Conservation (phyloP, 2,329 filamentous ascomycete species). For the Paracoccidioides brasiliensis region DNA sequence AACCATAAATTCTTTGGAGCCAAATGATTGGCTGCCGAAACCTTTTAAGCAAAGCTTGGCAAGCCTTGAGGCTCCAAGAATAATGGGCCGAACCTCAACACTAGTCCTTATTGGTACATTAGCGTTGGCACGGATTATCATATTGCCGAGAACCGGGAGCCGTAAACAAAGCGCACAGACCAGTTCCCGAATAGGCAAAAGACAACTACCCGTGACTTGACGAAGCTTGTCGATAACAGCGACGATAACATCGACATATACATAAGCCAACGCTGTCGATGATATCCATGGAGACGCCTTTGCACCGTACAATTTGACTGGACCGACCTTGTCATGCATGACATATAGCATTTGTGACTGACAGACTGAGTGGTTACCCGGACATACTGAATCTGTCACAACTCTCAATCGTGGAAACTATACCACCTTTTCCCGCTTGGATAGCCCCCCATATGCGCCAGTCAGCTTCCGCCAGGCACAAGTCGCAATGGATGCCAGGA, state of each 20-base stretch:
- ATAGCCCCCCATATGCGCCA: neutral
- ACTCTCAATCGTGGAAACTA: neutral
- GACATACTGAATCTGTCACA: neutral
- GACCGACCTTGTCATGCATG: neutral
- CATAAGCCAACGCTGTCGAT: neutral
- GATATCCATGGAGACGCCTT: neutral
- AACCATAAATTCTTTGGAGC: neutral
- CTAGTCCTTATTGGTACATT: neutral
- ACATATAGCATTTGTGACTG: neutral
- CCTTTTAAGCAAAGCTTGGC: no score
- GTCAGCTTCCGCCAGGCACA: neutral
- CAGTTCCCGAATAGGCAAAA: constrained; percentile 3
- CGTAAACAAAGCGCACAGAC: constrained; percentile 10
- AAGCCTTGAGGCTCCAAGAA: no score
- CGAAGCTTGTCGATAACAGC: neutral
- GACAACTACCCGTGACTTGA: neutral
- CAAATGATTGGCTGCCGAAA: no score
- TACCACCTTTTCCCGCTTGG: neutral
- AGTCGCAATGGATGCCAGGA: constrained; percentile 22
- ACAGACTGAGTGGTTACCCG: neutral
- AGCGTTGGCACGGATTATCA: neutral
- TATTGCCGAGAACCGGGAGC: neutral
- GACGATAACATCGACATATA: neutral
- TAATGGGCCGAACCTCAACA: no score
- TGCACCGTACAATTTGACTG: neutral